Evolutionary conservation across 2,329 filamentous ascomycete species (phyloP).

Genomic region (Talaromyces amestolkiae): DNA sequence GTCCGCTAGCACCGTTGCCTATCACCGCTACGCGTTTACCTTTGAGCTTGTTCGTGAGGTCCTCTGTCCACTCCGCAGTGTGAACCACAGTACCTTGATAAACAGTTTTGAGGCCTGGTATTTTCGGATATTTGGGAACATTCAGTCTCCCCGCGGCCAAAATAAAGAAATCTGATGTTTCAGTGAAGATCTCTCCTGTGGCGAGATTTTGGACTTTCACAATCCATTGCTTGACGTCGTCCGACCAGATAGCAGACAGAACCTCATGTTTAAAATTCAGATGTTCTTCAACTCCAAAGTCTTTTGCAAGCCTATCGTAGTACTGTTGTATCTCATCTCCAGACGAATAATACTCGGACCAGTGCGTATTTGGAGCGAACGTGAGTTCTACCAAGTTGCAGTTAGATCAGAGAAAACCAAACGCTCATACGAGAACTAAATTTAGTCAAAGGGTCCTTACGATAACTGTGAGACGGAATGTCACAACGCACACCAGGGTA

Average conservation of each 20-base stretch:
- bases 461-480: constrained; percentile 14
- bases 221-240: constrained; percentile 4
- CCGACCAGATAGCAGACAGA: constrained; percentile 8
- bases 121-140: constrained; percentile 12
- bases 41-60: constrained; percentile 4
- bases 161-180: constrained; percentile 11
- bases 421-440: background rate
- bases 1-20: constrained; percentile 14
- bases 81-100: constrained; percentile 10
- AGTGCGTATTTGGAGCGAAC: constrained; percentile 11
- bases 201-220: constrained; percentile 8
- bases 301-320: constrained; percentile 3
- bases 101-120: constrained; percentile 3
- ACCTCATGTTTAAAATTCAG: constrained; percentile 8
- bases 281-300: constrained; percentile 1
- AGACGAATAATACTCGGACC: constrained; percentile 15
- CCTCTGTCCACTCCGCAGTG: constrained; percentile 13
- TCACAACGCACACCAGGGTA: constrained; percentile 21
- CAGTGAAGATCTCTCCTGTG: constrained; percentile 5
- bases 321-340: constrained; percentile 13
- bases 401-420: background rate
- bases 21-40: constrained; percentile 14
- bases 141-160: constrained; percentile 7
- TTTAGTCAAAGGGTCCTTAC: background rate
- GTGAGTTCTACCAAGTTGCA: constrained; percentile 10